Evolutionary conservation across 2,329 filamentous ascomycete species (phyloP).

Genomic region (Metarhizium sp.): DNA sequence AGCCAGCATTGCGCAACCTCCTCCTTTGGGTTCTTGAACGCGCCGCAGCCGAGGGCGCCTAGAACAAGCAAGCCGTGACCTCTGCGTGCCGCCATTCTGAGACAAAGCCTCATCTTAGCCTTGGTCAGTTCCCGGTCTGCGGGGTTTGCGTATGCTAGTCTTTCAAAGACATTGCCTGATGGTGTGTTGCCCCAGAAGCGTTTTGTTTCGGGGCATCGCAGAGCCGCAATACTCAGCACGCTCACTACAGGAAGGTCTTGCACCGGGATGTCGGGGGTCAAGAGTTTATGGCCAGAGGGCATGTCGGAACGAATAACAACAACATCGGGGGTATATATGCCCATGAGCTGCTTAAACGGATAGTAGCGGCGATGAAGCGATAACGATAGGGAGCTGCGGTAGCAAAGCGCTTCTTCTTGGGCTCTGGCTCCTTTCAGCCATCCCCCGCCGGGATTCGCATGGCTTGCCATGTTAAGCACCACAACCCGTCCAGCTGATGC

Average conservation of each 20-base stretch:
- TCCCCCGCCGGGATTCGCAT: constrained; percentile 48
- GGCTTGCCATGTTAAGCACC: constrained; percentile 58
- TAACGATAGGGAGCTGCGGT: constrained; percentile 43
- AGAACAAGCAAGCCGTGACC: constrained; percentile 52
- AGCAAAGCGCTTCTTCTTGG: constrained; percentile 62
- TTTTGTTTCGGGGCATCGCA: constrained; percentile 29
- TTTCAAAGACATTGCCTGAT: constrained; percentile 14
- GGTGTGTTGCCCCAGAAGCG: constrained; percentile 10
- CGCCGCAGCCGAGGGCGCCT: constrained; percentile 61
- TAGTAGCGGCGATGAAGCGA: constrained; percentile 41
- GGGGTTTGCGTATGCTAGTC: constrained; percentile 28
- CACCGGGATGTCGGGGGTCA: constrained; percentile 24
- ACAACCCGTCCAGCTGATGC: constrained; percentile 31
- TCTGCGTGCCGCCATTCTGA: constrained; percentile 49
- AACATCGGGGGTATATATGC: constrained; percentile 51
- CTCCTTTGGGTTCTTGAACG: constrained; percentile 50
- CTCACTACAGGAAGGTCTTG: constrained; percentile 40
- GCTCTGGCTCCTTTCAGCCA: constrained; percentile 53
- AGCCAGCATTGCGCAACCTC: constrained; percentile 56
- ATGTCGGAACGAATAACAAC: constrained; percentile 46
- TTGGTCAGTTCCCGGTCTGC: constrained; percentile 45
- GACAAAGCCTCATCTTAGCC: constrained; percentile 51
- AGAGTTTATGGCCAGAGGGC: constrained; percentile 34
- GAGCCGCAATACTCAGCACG: constrained; percentile 51
- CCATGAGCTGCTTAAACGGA: constrained; percentile 38